Evolutionary conservation across 163 green algal genomes (phyloP), one percentile per base, ranked within the genome.

Genomic region (Smithsoniella earleae): DNA sequence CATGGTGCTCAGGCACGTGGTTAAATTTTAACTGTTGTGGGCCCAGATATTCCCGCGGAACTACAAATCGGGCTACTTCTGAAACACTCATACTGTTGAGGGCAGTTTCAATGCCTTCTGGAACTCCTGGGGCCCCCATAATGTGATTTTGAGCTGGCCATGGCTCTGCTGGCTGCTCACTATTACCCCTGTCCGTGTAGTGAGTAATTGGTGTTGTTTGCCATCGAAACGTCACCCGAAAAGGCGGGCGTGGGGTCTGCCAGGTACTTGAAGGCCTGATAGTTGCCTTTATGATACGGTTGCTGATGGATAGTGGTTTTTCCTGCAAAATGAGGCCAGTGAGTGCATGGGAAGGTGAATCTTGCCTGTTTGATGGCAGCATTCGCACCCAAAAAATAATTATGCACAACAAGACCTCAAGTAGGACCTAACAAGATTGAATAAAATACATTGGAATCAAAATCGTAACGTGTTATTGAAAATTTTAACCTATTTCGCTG

Each of bases 71-170:
- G 22, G 58, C 58, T 0, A 4, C 16, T 33, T 69, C 58, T 22
- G 27, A n/a, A 30, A 1, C 16, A 45, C 30, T n/a, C 58, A 69
- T 69, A 31, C 58, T 69, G 25, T 69, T 69, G 58, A 69, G 58
- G 5, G 58, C 58, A 38, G 13, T 28, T 1, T 69, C 58, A 5
- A 69, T 22, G 58, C 58, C 58, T 33, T 37, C n/a, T n/a, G 58
- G 58, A 1, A 69, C 30, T 4, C 18, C 2, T 8, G 18, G 30
- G 34, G n/a, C 10, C 30, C 58, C 58, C 58, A 69, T 40, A 0
- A 31, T 69, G 25, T 33, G n/a, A 34, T 30, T 38, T 30, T 30
- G 8, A 5, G 38, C n/a, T 37, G 20, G 40, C 40, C 40, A 49
- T 22, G 40, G 13, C 10, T 69, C 27, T 43, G n/a, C 8, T 37